phyloP scores from a whole-genome alignment of 345 rosid genomes.

The Cardamine chenopodiifolia region DNA sequence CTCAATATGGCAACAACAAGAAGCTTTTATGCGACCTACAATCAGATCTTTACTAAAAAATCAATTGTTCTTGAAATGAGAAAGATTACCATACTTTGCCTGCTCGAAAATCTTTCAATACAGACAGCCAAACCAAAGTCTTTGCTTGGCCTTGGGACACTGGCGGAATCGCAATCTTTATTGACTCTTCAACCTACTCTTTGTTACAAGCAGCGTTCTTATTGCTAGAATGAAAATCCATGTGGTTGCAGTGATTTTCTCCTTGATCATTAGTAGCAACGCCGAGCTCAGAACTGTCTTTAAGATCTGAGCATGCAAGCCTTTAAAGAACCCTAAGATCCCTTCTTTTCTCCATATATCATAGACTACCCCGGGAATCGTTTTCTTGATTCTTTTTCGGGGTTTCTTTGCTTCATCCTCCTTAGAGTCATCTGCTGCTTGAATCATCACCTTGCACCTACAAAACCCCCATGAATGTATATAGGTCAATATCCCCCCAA shows the following conservation, averaged over 20 bases:
- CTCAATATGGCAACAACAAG: constrained; percentile 16
- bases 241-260: constrained; percentile 77
- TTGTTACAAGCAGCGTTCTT: constrained; percentile 50
- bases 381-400: constrained; percentile 46
- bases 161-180: neutral
- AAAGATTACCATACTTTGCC: constrained; percentile 5
- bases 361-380: constrained; percentile 53
- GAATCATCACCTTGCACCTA: constrained; percentile 93
- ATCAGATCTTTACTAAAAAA: neutral
- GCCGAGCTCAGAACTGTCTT: constrained; percentile 97
- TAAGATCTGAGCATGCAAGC: constrained; percentile 86
- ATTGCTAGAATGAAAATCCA: constrained; percentile 79
- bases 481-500: neutral
- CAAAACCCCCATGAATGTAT: constrained; percentile 19
- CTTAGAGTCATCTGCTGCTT: constrained; percentile 66
- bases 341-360: constrained; percentile 86
- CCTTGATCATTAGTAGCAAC: constrained; percentile 89
- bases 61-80: constrained; percentile 18
- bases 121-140: constrained; percentile 14
- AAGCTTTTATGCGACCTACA: constrained; percentile 32
- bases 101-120: neutral
- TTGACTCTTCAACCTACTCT: constrained; percentile 49
- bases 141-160: constrained; percentile 22
- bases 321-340: constrained; percentile 77
- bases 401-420: constrained; percentile 48